Conservation (phyloP, 176 grass and related monocot genomes). For the Carex kokanica region DNA sequence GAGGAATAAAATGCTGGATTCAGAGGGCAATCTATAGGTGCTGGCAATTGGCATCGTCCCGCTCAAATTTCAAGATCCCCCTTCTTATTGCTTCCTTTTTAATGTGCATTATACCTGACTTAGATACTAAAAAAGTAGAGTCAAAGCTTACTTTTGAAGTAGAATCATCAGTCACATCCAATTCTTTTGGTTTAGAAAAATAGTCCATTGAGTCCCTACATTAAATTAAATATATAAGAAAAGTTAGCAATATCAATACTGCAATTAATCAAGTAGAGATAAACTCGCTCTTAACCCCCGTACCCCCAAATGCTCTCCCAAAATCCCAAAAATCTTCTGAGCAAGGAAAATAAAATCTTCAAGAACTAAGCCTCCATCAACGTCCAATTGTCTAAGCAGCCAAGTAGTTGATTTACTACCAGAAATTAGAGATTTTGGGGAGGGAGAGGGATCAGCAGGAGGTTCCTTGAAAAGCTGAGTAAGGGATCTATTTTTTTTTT, state of each 20-base stretch:
- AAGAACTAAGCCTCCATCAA: not conserved
- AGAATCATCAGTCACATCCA: slow-evolving; percentile 43
- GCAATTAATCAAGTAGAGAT: not conserved
- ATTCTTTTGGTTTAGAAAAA: slow-evolving; percentile 34
- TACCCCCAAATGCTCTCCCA: not conserved
- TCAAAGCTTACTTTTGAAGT: slow-evolving; percentile 55
- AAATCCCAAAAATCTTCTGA: not conserved
- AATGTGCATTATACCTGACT: not conserved
- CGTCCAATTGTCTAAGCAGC: not conserved
- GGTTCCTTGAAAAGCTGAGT: not conserved
- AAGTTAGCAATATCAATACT: not conserved
- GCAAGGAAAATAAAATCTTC: not conserved
- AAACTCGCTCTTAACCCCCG: not conserved
- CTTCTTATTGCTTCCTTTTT: not conserved
- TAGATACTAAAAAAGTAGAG: not conserved
- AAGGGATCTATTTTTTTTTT: not conserved
- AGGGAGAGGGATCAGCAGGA: not conserved
- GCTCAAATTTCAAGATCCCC: not conserved
- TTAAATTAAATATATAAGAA: slow-evolving; percentile 10
- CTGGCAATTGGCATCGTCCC: not conserved
- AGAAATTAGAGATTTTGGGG: not conserved
- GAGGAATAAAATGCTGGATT: not conserved
- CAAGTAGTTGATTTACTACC: slow-evolving; percentile 1
- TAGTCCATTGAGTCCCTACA: slow-evolving; percentile 37
- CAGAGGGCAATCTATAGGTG: not conserved